Conservation (phyloP, 2,329 filamentous ascomycete genomes). For the Xylariaceae sp. region DNA sequence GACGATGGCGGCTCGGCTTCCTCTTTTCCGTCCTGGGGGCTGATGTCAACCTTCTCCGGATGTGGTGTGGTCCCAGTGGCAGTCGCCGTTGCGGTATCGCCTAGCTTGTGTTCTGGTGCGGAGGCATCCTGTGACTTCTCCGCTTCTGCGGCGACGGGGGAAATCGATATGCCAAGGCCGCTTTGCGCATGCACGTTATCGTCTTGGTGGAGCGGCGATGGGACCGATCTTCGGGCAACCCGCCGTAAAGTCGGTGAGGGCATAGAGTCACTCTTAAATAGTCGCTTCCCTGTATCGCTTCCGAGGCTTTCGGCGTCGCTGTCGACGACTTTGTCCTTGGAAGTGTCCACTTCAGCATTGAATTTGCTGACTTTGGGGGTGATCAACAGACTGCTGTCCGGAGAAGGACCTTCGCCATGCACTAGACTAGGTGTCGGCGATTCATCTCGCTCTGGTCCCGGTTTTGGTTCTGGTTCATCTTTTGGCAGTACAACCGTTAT, state of each 20-base stretch:
- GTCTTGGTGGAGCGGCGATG: background rate
- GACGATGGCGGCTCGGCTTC: background rate
- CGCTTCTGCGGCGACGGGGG: too few relatives aligned
- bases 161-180: background rate
- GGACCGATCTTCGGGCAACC: background rate
- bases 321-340: conserved; percentile 16
- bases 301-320: conserved; percentile 18
- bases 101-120: background rate
- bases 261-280: conserved; percentile 6
- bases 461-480: conserved; percentile 12
- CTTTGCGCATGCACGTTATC: background rate
- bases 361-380: conserved; percentile 32
- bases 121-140: too few relatives aligned
- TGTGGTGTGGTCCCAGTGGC: background rate
- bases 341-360: conserved; percentile 13
- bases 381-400: conserved; percentile 33
- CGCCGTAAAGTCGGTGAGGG: conserved; percentile 20
- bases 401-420: conserved; percentile 30
- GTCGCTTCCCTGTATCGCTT: conserved; percentile 15
- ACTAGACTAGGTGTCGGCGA: conserved; percentile 35
- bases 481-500: conserved; percentile 9
- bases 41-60: background rate
- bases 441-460: conserved; percentile 4
- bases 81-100: background rate
- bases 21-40: background rate